These are phyloP conservation scores for Nannochloropsis granulata DNA, from an alignment of 108 stramenopile genomes.

Conservation along the genomic window DNA sequence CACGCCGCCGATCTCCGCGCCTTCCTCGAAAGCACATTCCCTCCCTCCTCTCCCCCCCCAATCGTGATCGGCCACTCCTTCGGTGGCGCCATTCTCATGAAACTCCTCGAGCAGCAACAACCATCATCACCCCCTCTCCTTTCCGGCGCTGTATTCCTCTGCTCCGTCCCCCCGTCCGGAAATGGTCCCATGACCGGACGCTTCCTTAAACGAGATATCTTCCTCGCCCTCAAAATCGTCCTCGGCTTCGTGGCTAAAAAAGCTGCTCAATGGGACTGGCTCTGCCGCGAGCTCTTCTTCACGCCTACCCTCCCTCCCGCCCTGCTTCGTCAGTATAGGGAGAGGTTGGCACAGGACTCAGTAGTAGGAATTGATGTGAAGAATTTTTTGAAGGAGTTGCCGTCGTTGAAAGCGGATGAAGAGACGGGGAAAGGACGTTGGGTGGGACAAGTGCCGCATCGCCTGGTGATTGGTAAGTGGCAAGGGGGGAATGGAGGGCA, in stretches of 20 bases:
- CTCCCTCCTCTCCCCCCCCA: neutral
- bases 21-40: neutral
- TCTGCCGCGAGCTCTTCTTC: conserved; percentile 35
- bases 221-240: conserved; percentile 17
- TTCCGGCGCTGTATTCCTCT: conserved; percentile 19
- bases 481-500: neutral
- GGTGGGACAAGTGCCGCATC: neutral
- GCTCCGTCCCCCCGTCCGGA: conserved; percentile 33
- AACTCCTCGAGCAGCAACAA: conserved; percentile 16
- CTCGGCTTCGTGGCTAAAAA: conserved; percentile 35
- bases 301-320: neutral
- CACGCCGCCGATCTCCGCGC: neutral
- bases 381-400: neutral
- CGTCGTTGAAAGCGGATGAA: neutral
- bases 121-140: neutral
- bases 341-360: neutral
- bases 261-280: conserved; percentile 26
- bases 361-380: neutral
- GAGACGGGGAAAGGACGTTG: neutral
- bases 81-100: conserved; percentile 21
- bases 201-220: conserved; percentile 13
- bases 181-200: conserved; percentile 31
- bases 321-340: neutral
- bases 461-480: neutral
- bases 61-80: conserved; percentile 9